Conservation (phyloP, 352 stramenopile genomes). For the Aphanomyces stellatus region DNA sequence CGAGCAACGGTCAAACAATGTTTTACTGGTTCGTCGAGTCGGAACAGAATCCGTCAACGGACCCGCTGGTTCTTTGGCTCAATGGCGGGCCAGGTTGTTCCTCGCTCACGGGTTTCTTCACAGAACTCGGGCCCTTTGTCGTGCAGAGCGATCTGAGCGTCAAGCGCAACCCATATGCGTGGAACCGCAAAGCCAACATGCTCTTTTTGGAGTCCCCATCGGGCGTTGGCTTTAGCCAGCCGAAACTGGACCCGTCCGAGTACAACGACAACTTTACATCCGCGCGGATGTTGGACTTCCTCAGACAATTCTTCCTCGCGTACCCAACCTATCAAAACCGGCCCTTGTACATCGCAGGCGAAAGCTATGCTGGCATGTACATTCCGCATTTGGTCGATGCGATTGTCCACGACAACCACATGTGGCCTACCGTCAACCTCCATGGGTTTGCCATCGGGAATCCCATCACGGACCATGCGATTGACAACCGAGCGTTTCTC, state of each 20-base stretch:
- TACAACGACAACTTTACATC: conserved; percentile 51
- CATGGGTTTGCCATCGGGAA: conserved; percentile 61
- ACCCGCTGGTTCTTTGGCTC: conserved; percentile 74
- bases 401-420: no score
- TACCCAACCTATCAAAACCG: conserved; percentile 59
- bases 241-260: conserved; percentile 19
- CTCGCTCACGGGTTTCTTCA: conserved; percentile 54
- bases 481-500: conserved; percentile 12
- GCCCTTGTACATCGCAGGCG: conserved; percentile 76
- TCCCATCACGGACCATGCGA: conserved; percentile 34
- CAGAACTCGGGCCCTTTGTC: conserved; percentile 11
- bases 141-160: conserved; percentile 13
- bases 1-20: conserved; percentile 32
- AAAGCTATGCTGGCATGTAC: conserved; percentile 85
- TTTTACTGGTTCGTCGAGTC: conserved; percentile 80
- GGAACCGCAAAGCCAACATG: conserved; percentile 7
- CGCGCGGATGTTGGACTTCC: conserved; percentile 43
- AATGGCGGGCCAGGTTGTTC: conserved; percentile 72
- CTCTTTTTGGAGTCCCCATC: conserved; percentile 5
- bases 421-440: conserved; percentile 49
- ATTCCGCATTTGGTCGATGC: conserved; percentile 27
- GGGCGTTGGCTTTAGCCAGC: conserved; percentile 18
- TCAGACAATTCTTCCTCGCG: conserved; percentile 57
- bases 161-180: conserved; percentile 15
- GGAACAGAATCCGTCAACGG: conserved; percentile 38